phyloP scores from a whole-genome alignment of 2,329 filamentous ascomycete species.

The Claviceps pazoutovae region DNA sequence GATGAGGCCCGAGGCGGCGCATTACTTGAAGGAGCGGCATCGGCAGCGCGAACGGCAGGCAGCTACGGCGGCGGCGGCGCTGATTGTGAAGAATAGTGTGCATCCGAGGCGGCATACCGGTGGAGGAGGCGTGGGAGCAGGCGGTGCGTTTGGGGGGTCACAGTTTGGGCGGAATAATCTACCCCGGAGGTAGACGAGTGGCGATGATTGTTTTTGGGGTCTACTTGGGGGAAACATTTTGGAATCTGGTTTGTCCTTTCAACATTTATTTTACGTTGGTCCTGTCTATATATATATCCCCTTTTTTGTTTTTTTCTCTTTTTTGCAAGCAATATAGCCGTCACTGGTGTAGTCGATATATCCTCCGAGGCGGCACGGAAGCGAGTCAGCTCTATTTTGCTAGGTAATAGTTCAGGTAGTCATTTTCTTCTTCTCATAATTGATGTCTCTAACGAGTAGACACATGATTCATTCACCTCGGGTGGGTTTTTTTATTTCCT shows the following conservation, averaged over 20 bases:
- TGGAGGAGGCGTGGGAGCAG: conserved; percentile 9
- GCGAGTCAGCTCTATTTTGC: too few species aligned
- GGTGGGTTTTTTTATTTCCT: too few species aligned
- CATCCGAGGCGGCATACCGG: conserved; percentile 38
- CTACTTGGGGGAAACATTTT: not conserved
- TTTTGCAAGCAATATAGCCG: not conserved
- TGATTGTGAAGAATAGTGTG: conserved; percentile 89
- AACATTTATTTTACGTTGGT: not conserved
- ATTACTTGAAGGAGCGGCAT: conserved; percentile 79
- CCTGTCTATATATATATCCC: too few species aligned
- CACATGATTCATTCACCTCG: too few species aligned
- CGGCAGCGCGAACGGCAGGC: conserved; percentile 89
- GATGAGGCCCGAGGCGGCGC: conserved; percentile 82
- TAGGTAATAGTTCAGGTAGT: too few species aligned
- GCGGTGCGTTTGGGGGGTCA: conserved; percentile 12
- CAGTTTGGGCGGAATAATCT: conserved; percentile 32
- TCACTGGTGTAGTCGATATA: not conserved
- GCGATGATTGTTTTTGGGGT: not conserved
- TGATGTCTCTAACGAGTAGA: too few species aligned
- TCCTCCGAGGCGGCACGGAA: too few species aligned
- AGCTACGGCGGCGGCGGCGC: conserved; percentile 77
- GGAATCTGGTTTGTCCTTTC: not conserved
- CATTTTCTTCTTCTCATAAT: too few species aligned
- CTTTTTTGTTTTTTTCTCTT: not conserved
- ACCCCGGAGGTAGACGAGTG: conserved; percentile 27